Base-by-base conservation (phyloP, 1,139 yeast species). In the Pichia sp. region DNA sequence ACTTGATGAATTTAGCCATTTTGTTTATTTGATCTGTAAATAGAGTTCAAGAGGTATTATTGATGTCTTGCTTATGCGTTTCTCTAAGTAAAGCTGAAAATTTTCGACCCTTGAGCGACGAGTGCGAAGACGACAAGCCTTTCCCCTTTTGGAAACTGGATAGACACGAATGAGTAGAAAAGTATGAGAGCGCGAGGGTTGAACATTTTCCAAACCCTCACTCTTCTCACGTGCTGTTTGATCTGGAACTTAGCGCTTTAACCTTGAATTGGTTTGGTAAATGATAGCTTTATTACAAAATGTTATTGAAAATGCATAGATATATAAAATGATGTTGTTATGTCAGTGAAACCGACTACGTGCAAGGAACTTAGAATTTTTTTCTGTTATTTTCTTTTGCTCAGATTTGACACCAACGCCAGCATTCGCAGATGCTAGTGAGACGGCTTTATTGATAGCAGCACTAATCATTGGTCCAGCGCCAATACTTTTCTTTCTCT, bases 1-100 rank as follows among this genome's bases (percentile, higher is more conserved):
- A 84, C 80, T 89, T 89, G 77, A 89, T 82, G 83, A 89, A 89
- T 77, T 89, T 89, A 77, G 95, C 91, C 91, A 83, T 83, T 72
- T 73, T 49, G 44, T 46, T 44, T 43, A 38, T 28, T 33, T 23
- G 26, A 37, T 41, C 38, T 37, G 46, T 40, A 43, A 40, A 37
- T 40, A 31, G 12, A 26, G 20, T 10, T 7, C 15, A 30, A 14
- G 12, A 18, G 18, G 5, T 18, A 15, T 19, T 19, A 30, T 26
- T 6, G 7, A 12, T 20, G 26, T n/a, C 35, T 32, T 21, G 22
- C 17, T 14, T 18, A 17, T 30, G n/a, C 18, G 32, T 30, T 17
- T 30, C 32, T 18, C 21, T 14, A 30, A 5, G 4, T 30, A 6
- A 31, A 30, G 24, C 33, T 42, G 43, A 39, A 42, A 39, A 38